Conservation (phyloP, 495 filamentous ascomycete genomes). For the Podospora appendiculata region DNA sequence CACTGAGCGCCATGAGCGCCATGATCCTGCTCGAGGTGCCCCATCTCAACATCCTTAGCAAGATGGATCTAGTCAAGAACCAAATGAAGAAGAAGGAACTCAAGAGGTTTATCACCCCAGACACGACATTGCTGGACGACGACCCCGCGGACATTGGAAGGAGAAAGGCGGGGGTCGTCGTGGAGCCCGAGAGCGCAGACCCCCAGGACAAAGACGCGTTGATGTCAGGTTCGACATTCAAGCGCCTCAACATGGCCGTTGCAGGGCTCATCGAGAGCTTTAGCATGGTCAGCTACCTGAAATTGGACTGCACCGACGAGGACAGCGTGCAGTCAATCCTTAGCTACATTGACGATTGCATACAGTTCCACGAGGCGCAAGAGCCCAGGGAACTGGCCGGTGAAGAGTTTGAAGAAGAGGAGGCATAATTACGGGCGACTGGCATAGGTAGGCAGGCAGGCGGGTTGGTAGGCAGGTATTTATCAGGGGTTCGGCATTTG, state of each 20-base stretch:
- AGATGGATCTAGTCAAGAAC: conserved; percentile 92
- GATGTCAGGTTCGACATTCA: conserved; percentile 72
- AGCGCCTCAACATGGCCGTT: conserved; percentile 73
- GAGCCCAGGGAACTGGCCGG: conserved; percentile 70
- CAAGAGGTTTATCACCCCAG: conserved; percentile 79
- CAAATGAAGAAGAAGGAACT: conserved; percentile 75
- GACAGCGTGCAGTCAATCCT: conserved; percentile 87
- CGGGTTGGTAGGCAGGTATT: not conserved
- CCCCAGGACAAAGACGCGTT: conserved; percentile 54
- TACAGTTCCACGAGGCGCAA: conserved; percentile 94
- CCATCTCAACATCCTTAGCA: conserved; percentile 87
- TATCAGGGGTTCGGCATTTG: not conserved
- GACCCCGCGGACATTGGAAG: conserved; percentile 46
- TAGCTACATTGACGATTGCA: conserved; percentile 94
- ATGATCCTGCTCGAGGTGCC: conserved; percentile 98
- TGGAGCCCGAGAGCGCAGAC: conserved; percentile 36
- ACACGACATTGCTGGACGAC: conserved; percentile 68
- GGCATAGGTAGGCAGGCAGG: not conserved
- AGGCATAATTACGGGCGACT: conserved; percentile 14
- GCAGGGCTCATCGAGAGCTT: conserved; percentile 90
- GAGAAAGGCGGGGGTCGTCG: conserved; percentile 30
- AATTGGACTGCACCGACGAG: conserved; percentile 84
- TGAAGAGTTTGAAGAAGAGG: conserved; percentile 58
- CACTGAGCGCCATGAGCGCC: conserved; percentile 91
- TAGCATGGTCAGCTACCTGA: conserved; percentile 92